Evolutionary conservation across 176 grass and related monocot species (phyloP).

Genomic region (Carex parvula): DNA sequence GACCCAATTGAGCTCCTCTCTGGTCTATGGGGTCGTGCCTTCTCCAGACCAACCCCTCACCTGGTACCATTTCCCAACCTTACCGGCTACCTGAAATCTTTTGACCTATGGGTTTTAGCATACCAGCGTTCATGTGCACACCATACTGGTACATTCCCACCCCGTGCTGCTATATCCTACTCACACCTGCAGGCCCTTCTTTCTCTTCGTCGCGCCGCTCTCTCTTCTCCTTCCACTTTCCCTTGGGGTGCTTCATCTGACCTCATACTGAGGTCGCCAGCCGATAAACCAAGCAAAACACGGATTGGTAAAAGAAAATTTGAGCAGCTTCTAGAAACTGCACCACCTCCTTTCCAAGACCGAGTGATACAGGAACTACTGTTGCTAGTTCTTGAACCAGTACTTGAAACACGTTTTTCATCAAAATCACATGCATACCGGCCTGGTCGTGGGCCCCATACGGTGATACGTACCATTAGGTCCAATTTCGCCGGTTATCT

Average conservation of each 20-base stretch:
- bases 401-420: slow-evolving; percentile 82
- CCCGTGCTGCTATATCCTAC: slow-evolving; percentile 48
- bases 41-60: slow-evolving; percentile 33
- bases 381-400: slow-evolving; percentile 73
- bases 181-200: slow-evolving; percentile 74
- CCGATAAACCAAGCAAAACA: slow-evolving; percentile 57
- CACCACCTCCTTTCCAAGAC: slow-evolving; percentile 75
- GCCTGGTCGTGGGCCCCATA: slow-evolving; percentile 70
- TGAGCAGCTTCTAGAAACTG: slow-evolving; percentile 41
- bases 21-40: slow-evolving; percentile 72
- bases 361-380: slow-evolving; percentile 84
- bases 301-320: slow-evolving; percentile 75
- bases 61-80: slow-evolving; percentile 60
- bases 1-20: slow-evolving; percentile 79
- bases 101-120: slow-evolving; percentile 87
- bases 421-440: slow-evolving; percentile 84
- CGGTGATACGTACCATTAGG: slow-evolving; percentile 64
- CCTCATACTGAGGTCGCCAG: slow-evolving; percentile 68
- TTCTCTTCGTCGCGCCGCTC: slow-evolving; percentile 44
- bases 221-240: slow-evolving; percentile 53
- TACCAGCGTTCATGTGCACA: slow-evolving; percentile 86
- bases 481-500: slow-evolving; percentile 85
- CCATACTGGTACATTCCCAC: slow-evolving; percentile 71
- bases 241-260: slow-evolving; percentile 75
- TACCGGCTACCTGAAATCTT: slow-evolving; percentile 74